Conservation (phyloP, 371 early-diverging fungal genomes). For the Cokeromyces recurvatus region DNA sequence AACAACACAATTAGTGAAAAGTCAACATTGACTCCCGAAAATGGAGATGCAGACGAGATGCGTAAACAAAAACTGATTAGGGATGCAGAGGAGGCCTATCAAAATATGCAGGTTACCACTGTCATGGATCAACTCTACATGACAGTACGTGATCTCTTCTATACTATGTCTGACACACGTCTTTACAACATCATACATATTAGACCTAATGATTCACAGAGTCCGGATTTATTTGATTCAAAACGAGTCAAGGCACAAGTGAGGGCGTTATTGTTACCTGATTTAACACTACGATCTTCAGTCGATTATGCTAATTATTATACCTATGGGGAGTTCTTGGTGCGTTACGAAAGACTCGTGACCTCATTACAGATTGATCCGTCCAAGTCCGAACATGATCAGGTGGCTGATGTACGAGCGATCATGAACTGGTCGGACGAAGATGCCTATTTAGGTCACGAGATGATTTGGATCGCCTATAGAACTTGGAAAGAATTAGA, state of each 20-base stretch:
- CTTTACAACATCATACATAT: constrained; percentile 87
- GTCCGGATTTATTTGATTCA: constrained; percentile 50
- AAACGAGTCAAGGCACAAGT: constrained; percentile 63
- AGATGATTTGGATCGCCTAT: constrained; percentile 64
- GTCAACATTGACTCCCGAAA: constrained; percentile 2
- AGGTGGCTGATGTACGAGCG: constrained; percentile 37
- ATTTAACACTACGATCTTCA: constrained; percentile 47
- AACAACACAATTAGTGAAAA: background rate
- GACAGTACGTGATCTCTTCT: constrained; percentile 64
- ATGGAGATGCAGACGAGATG: constrained; percentile 12
- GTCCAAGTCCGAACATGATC: constrained; percentile 27
- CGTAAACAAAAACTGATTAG: constrained; percentile 34
- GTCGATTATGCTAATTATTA: constrained; percentile 62
- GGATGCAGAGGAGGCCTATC: constrained; percentile 45
- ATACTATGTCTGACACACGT: constrained; percentile 71
- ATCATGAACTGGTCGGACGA: constrained; percentile 43
- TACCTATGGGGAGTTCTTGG: constrained; percentile 58
- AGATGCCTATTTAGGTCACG: constrained; percentile 51
- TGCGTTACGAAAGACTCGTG: constrained; percentile 50
- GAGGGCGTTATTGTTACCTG: constrained; percentile 57
- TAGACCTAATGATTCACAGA: constrained; percentile 68
- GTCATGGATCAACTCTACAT: constrained; percentile 63
- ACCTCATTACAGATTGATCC: constrained; percentile 24
- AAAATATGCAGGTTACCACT: constrained; percentile 43
- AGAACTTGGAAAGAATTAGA: constrained; percentile 79